These are phyloP conservation scores for Panicum virgatum DNA, from an alignment of 202 grass and related monocot genomes.

Conservation along the genomic window DNA sequence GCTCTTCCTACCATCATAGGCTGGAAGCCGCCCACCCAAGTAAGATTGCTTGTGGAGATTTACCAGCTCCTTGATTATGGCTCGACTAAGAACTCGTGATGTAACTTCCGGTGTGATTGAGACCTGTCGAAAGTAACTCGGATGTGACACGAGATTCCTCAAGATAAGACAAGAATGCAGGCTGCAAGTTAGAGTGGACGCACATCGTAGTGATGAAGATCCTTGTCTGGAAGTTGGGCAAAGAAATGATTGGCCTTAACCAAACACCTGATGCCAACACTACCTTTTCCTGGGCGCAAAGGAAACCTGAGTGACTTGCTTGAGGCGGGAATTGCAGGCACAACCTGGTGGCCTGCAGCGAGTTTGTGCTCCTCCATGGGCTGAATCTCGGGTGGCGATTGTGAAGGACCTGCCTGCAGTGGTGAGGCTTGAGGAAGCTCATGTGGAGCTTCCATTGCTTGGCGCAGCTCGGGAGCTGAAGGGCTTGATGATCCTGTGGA, in stretches of 20 bases:
- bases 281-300: constrained; percentile 68
- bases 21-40: constrained; percentile 77
- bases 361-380: constrained; percentile 14
- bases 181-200: constrained; percentile 9
- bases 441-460: constrained; percentile 70
- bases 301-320: constrained; percentile 70
- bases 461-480: constrained; percentile 88
- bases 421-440: constrained; percentile 24
- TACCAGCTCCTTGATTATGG: constrained; percentile 68
- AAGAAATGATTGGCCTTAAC: constrained; percentile 94
- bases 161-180: background rate
- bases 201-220: constrained; percentile 89
- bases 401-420: constrained; percentile 34
- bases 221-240: constrained; percentile 63
- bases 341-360: constrained; percentile 4
- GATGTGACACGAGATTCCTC: background rate
- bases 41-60: constrained; percentile 53
- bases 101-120: constrained; percentile 69
- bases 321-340: constrained; percentile 34
- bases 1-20: constrained; percentile 86
- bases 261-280: constrained; percentile 56
- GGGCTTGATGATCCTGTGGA: constrained; percentile 19
- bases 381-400: background rate
- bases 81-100: constrained; percentile 58
- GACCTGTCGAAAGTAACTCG: constrained; percentile 51